Evolutionary conservation across 2,329 filamentous ascomycete species (phyloP).

Genomic region (Talaromyces atroroseus): DNA sequence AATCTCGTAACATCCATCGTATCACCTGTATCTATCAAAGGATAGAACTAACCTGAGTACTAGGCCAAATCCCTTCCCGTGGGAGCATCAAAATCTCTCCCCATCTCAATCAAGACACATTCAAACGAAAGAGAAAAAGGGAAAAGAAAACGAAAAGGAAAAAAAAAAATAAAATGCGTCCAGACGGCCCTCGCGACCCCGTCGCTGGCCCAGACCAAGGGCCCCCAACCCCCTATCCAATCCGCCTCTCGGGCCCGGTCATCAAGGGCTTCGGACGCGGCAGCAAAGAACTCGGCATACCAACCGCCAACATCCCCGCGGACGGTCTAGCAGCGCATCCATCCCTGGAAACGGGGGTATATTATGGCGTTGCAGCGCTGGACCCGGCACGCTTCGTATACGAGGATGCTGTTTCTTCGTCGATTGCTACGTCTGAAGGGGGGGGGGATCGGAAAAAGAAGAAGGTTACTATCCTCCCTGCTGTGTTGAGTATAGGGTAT

Average conservation of each 20-base stretch:
- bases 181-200: slow-evolving; percentile 55
- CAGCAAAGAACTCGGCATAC: slow-evolving; percentile 94
- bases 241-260: slow-evolving; percentile 77
- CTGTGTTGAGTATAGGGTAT: slow-evolving; percentile 93
- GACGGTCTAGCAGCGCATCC: slow-evolving; percentile 58
- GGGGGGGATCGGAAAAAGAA: background rate
- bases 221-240: slow-evolving; percentile 72
- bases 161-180: slow-evolving; percentile 32
- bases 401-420: slow-evolving; percentile 13
- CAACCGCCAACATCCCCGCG: slow-evolving; percentile 80
- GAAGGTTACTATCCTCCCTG: slow-evolving; percentile 58
- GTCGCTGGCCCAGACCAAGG: slow-evolving; percentile 69
- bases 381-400: slow-evolving; percentile 37
- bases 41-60: background rate
- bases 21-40: background rate
- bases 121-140: background rate
- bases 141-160: background rate
- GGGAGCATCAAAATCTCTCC: background rate
- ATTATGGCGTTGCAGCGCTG: slow-evolving; percentile 86
- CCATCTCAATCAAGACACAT: background rate
- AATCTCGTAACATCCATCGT: background rate
- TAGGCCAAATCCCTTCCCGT: background rate
- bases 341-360: slow-evolving; percentile 71
- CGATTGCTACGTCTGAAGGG: slow-evolving; percentile 13
- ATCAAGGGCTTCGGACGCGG: slow-evolving; percentile 91